Conservation (phyloP, 176 grass and related monocot species). For the Puya raimondii region DNA sequence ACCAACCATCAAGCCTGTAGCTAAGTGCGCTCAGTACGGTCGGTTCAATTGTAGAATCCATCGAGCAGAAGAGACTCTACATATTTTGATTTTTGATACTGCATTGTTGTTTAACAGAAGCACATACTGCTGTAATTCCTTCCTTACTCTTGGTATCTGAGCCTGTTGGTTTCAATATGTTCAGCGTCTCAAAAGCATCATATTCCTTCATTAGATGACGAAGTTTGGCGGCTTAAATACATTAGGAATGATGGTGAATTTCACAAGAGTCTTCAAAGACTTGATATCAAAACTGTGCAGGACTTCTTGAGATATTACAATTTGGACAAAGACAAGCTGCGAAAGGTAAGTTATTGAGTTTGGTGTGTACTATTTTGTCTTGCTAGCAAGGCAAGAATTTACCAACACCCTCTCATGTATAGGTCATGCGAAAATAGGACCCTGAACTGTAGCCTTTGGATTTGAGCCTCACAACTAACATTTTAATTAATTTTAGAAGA, state of each 20-base stretch:
- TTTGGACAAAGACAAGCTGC: slow-evolving; percentile 19
- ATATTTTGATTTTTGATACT: no score
- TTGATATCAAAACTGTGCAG: slow-evolving; percentile 22
- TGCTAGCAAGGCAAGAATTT: no score
- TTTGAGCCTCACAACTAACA: background rate
- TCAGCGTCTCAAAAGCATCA: slow-evolving; percentile 28
- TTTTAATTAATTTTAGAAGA: background rate
- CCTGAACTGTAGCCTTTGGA: no score
- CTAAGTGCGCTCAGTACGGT: no score
- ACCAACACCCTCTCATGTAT: no score
- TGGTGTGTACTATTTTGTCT: background rate
- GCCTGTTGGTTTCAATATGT: background rate
- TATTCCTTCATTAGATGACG: slow-evolving; percentile 30
- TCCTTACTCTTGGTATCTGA: background rate
- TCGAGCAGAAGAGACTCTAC: no score
- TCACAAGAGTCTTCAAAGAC: slow-evolving; percentile 18
- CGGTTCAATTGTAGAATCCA: no score
- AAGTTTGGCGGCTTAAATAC: slow-evolving; percentile 34
- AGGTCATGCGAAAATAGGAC: no score
- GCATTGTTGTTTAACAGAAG: no score
- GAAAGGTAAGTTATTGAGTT: slow-evolving; percentile 26
- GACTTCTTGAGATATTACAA: slow-evolving; percentile 32
- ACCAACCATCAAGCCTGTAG: no score
- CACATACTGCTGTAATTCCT: no score
- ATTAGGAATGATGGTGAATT: slow-evolving; percentile 28